Conservation (phyloP, 2,329 filamentous ascomycete species). For the Fusarium dlaminii region DNA sequence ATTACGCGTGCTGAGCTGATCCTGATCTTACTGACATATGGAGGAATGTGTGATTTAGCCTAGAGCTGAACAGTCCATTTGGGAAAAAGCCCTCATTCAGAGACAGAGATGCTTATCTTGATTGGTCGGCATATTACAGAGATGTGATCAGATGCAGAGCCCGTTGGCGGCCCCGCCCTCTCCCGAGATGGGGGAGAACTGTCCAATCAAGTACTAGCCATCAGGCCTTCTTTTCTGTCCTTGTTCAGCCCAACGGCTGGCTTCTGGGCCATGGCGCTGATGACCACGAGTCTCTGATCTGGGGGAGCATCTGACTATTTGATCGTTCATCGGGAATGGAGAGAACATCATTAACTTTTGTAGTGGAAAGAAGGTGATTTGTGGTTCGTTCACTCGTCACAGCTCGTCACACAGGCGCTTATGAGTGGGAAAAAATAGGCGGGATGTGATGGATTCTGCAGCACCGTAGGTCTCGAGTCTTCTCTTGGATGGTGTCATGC, state of each 20-base stretch:
- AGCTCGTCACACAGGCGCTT: conserved; percentile 32
- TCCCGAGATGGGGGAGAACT: conserved; percentile 22
- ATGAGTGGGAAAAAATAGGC: conserved; percentile 18
- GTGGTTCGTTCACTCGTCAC: conserved; percentile 16
- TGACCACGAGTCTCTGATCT: conserved; percentile 35
- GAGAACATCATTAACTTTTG: not conserved
- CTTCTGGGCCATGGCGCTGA: conserved; percentile 22
- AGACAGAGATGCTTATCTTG: conserved; percentile 8
- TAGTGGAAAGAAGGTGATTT: conserved; percentile 9
- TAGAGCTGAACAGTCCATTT: conserved; percentile 13
- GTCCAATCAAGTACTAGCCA: conserved; percentile 20
- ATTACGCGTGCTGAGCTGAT: conserved; percentile 10
- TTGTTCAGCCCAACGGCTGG: conserved; percentile 20
- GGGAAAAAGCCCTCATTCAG: conserved; percentile 28
- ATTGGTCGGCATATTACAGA: conserved; percentile 19
- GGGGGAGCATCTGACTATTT: conserved; percentile 34
- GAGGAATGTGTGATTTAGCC: conserved; percentile 9
- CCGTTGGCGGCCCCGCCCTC: conserved; percentile 31
- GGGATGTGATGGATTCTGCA: conserved; percentile 33
- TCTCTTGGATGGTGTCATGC: conserved; percentile 43
- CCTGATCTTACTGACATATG: conserved; percentile 12
- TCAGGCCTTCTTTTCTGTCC: conserved; percentile 3
- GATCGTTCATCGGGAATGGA: not conserved
- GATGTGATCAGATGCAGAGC: conserved; percentile 37
- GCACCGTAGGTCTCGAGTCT: conserved; percentile 26